Evolutionary conservation across 768 basidiomycete species (phyloP).

Genomic region (Pisolithus sp.): DNA sequence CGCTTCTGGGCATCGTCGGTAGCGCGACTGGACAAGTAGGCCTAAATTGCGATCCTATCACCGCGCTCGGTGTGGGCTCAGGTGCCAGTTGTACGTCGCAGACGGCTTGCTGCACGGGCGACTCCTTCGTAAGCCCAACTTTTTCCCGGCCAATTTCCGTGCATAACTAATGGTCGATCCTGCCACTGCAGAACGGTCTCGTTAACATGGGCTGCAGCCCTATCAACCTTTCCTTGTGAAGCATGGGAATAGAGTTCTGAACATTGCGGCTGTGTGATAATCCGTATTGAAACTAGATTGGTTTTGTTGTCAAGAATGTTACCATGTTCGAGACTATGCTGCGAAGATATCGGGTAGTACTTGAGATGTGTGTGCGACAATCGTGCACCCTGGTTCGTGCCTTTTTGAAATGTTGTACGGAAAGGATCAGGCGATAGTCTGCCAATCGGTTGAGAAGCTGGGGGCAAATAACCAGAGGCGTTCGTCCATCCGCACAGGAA

Average conservation of each 20-base stretch:
- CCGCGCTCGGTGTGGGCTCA: constrained; percentile 14
- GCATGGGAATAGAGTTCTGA: background rate
- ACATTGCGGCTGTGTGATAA: no score
- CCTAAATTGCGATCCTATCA: constrained; percentile 19
- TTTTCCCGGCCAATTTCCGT: background rate
- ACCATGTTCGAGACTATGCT: no score
- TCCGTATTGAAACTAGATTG: no score
- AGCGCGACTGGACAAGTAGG: constrained; percentile 16
- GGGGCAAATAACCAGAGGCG: no score
- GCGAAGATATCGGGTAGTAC: no score
- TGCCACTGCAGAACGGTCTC: background rate
- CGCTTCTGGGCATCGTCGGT: constrained; percentile 15
- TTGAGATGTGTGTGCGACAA: no score
- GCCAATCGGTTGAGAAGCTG: no score
- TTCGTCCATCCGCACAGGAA: no score
- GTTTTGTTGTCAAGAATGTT: no score
- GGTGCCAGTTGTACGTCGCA: constrained; percentile 8
- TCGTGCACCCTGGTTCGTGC: no score
- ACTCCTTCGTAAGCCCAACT: background rate
- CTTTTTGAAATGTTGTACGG: no score
- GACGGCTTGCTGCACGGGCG: background rate
- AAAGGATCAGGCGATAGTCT: no score
- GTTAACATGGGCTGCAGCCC: background rate
- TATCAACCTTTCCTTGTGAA: background rate
- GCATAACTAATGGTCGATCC: background rate